Evolutionary conservation across 2,329 filamentous ascomycete genomes (phyloP).

Genomic region (Pyrenochaeta sp.): DNA sequence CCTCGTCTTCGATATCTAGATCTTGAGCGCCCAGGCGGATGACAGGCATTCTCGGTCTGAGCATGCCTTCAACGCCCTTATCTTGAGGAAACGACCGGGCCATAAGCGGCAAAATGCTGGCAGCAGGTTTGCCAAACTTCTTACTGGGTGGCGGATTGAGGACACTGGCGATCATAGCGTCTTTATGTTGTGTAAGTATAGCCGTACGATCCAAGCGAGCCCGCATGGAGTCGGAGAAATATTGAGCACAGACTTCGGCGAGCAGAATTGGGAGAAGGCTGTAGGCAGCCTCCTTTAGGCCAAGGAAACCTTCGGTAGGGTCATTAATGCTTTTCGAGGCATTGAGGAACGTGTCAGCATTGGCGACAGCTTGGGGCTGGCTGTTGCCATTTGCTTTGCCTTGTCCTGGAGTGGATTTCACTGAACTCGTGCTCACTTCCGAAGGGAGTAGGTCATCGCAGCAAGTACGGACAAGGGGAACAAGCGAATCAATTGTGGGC

Average conservation of each 20-base stretch:
- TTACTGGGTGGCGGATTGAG: conserved; percentile 75
- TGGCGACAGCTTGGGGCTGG: conserved; percentile 56
- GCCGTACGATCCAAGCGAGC: conserved; percentile 82
- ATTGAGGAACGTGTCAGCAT: conserved; percentile 77
- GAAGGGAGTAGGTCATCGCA: conserved; percentile 76
- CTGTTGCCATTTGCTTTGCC: conserved; percentile 51
- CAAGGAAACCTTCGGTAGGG: conserved; percentile 48
- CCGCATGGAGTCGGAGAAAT: conserved; percentile 75
- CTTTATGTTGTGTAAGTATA: conserved; percentile 72
- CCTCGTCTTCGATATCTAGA: conserved; percentile 31
- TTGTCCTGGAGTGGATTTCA: conserved; percentile 51
- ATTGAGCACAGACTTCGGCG: conserved; percentile 69
- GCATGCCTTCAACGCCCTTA: conserved; percentile 74
- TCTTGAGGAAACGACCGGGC: conserved; percentile 70
- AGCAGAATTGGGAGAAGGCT: conserved; percentile 71
- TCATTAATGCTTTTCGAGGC: conserved; percentile 43
- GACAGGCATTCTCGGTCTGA: conserved; percentile 60
- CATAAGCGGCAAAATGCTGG: conserved; percentile 83
- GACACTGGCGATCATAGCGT: conserved; percentile 82
- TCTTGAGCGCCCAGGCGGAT: conserved; percentile 41
- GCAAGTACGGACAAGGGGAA: conserved; percentile 69
- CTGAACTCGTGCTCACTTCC: conserved; percentile 43
- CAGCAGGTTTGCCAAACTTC: conserved; percentile 67
- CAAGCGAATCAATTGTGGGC: conserved; percentile 69
- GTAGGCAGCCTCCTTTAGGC: conserved; percentile 66